Percentiles rank a stretch among this genome's conserved stretches.
These are phyloP conservation scores for Daedalea quercina DNA, from an alignment of 768 basidiomycete species.

Conservation along the genomic window DNA sequence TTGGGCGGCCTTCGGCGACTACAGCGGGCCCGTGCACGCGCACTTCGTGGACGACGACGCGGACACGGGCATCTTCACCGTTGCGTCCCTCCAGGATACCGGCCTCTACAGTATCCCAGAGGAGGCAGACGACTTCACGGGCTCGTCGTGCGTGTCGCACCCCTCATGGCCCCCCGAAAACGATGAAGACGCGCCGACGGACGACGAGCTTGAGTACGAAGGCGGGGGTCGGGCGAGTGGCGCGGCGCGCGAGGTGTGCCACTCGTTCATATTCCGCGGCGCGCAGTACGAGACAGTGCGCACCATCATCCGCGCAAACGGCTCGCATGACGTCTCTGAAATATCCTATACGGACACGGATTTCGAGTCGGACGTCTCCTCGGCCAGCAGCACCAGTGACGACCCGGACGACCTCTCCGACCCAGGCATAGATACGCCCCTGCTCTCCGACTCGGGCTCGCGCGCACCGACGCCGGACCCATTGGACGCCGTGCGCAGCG, in stretches of 20 bases:
- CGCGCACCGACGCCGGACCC: constrained; percentile 1
- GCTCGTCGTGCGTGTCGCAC: background rate
- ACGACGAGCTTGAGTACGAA: background rate
- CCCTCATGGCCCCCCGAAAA: background rate
- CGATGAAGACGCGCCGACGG: background rate
- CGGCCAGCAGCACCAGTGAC: background rate
- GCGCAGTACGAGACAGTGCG: constrained; percentile 6
- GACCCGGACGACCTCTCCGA: background rate
- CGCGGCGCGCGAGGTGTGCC: background rate
- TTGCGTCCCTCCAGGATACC: background rate
- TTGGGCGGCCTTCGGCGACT: background rate
- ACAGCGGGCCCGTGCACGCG: background rate
- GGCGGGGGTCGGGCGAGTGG: background rate
- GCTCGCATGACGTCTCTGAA: too few relatives aligned
- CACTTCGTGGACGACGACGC: background rate
- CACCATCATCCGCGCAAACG: constrained; percentile 7
- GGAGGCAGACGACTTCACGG: background rate
- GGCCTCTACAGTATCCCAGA: too few relatives aligned
- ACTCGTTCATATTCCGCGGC: constrained; percentile 3
- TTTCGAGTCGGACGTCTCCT: background rate
- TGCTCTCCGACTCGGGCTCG: background rate
- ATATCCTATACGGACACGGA: too few relatives aligned
- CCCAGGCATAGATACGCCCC: background rate
- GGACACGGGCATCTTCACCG: background rate
- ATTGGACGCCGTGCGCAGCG: background rate